Percentiles rank a stretch among this genome's conserved stretches.
These are phyloP conservation scores for Ceratocystis papillata DNA, from an alignment of 2,329 filamentous ascomycete genomes.

Conservation along the genomic window DNA sequence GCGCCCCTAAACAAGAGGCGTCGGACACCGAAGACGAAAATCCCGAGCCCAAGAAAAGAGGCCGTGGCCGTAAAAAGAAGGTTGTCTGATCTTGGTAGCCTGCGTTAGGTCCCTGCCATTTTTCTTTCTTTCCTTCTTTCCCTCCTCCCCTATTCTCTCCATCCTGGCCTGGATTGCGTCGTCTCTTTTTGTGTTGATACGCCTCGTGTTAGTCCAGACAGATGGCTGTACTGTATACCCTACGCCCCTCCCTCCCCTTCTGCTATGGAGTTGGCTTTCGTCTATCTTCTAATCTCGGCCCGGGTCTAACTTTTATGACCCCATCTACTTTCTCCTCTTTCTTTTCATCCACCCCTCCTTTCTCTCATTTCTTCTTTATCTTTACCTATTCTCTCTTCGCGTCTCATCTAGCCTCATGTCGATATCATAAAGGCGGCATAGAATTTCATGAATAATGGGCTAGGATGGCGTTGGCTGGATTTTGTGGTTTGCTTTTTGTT, in stretches of 20 bases:
- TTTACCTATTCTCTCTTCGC: slow-evolving; percentile 13
- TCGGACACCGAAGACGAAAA: slow-evolving; percentile 39
- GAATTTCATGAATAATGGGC: slow-evolving; percentile 18
- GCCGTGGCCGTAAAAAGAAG: slow-evolving; percentile 42
- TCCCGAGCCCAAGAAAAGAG: slow-evolving; percentile 40
- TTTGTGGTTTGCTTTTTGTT: slow-evolving; percentile 7
- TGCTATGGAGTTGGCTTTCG: too few relatives aligned
- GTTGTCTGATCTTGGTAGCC: slow-evolving; percentile 1
- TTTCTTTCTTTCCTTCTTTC: not conserved
- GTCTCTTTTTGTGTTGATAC: too few relatives aligned
- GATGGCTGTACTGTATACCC: not conserved
- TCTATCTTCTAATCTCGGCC: too few relatives aligned
- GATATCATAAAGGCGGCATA: slow-evolving; percentile 14
- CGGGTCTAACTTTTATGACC: too few relatives aligned
- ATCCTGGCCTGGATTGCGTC: too few relatives aligned
- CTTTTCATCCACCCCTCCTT: not conserved
- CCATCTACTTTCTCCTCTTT: not conserved
- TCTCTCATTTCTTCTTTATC: not conserved
- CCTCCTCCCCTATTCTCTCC: not conserved
- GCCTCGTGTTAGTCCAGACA: not conserved
- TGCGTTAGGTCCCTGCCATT: not conserved
- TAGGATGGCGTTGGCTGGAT: slow-evolving; percentile 17
- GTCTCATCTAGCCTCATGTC: slow-evolving; percentile 11
- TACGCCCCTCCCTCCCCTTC: too few relatives aligned
- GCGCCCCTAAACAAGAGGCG: slow-evolving; percentile 36